Percentiles rank a stretch among this genome's conserved stretches.
Conservation (phyloP, 2,329 filamentous ascomycete species). For the Fusarium falciforme region DNA sequence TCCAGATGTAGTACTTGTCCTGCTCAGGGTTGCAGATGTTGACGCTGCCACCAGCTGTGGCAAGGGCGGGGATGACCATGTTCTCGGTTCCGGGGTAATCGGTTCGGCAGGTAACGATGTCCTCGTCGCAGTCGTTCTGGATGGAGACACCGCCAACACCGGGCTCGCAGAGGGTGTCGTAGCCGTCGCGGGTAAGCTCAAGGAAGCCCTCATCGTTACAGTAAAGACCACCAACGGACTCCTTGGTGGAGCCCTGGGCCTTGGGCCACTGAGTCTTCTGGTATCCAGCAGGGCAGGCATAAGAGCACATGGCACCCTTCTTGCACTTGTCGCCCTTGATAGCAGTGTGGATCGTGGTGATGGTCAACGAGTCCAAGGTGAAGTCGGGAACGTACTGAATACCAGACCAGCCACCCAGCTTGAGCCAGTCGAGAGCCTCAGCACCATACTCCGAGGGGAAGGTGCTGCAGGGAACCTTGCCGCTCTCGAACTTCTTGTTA, state of each 20-base stretch:
- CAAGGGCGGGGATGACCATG: slow-evolving; percentile 82
- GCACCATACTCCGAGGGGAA: slow-evolving; percentile 90
- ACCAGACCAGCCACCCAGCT: slow-evolving; percentile 81
- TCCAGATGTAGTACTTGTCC: slow-evolving; percentile 80
- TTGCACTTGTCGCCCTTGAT: slow-evolving; percentile 70
- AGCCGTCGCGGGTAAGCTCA: slow-evolving; percentile 76
- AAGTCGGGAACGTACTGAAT: slow-evolving; percentile 74
- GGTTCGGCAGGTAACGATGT: slow-evolving; percentile 87
- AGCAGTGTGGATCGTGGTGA: slow-evolving; percentile 74
- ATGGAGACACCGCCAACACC: slow-evolving; percentile 79
- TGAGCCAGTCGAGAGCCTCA: slow-evolving; percentile 74
- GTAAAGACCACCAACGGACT: slow-evolving; percentile 89
- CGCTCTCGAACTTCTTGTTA: slow-evolving; percentile 78
- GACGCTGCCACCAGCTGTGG: slow-evolving; percentile 67
- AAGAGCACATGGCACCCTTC: slow-evolving; percentile 83
- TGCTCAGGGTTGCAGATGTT: slow-evolving; percentile 81
- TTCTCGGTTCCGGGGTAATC: slow-evolving; percentile 94
- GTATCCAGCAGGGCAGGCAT: slow-evolving; percentile 91
- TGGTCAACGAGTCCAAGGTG: slow-evolving; percentile 60
- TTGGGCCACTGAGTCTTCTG: slow-evolving; percentile 91
- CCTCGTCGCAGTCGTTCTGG: slow-evolving; percentile 75
- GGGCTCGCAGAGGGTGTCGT: slow-evolving; percentile 77
- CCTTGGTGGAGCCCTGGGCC: slow-evolving; percentile 79
- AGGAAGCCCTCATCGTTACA: slow-evolving; percentile 82
- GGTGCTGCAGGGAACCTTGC: slow-evolving; percentile 73